Base-by-base conservation (phyloP, 2,329 filamentous ascomycete species). In the Rutstroemia sp. region DNA sequence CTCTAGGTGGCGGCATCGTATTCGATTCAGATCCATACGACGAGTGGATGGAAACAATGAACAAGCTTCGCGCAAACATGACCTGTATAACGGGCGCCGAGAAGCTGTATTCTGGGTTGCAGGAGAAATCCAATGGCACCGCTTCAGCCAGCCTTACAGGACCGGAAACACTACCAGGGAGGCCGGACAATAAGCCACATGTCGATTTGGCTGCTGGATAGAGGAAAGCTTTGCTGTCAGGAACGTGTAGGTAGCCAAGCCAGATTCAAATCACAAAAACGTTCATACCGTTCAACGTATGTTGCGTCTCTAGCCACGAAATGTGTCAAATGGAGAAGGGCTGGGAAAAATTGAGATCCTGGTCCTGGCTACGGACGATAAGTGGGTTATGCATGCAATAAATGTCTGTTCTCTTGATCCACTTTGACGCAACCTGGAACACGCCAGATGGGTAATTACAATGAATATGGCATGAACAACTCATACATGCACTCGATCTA, bases 11-110 rank as follows among this genome's bases (percentile, higher is more conserved):
- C 38, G 92, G 92, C 30, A 96, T 96, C 67, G 92, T 96, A 45
- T 96, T 92, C 68, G 94, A 97, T 72, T 95, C 89, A 42, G 92
- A 95, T 69, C 87, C 84, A 52, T 87, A 88, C 66, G 90, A 96
- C 62, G 94, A 97, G 73, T 96, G 92, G 78, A 82, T 92, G 73
- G 90, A 97, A 80, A 96, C 95, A 62, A 90, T 94, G 75, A 97
- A 99, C 77, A 99, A 99, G 79, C 77, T 96, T 49, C 85, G 88
- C 25, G 89, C 90, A 46, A 95, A 95, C 71, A 90, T 95, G 77
- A 82, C 87, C 64, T 94, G 90, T 73, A 92, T 97, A 71, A 86
- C 85, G 58, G 82, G 85, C 52, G 92, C 92, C 2, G 92, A 96
- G 75, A 79, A 86, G 70, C 77, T 61, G 5, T 67, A 69, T 47